Conservation (phyloP, 306 rosid species). For the Trifolium dubium region DNA sequence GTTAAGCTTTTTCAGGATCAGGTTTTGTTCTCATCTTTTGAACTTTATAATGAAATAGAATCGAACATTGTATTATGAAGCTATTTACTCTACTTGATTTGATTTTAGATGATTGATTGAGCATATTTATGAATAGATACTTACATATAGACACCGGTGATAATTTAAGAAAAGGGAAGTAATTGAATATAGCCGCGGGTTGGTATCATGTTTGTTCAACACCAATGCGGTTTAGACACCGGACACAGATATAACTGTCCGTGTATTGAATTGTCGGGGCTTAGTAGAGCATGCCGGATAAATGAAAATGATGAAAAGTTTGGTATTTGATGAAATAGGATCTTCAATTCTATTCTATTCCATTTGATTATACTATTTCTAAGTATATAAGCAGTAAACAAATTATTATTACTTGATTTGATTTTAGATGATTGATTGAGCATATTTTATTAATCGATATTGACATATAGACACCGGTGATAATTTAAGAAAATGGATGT, state of each 20-base stretch:
- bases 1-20: slow-evolving; percentile 94
- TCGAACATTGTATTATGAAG: not conserved
- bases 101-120: not conserved
- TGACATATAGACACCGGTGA: not conserved
- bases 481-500: not conserved
- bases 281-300: not conserved
- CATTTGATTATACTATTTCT: too few relatives aligned
- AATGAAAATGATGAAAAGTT: not conserved
- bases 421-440: not conserved
- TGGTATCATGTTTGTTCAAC: not conserved
- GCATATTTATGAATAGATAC: not conserved
- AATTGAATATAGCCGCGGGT: not conserved
- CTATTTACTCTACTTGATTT: not conserved
- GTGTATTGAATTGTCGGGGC: not conserved
- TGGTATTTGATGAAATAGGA: not conserved
- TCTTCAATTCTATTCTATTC: not conserved
- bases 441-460: not conserved
- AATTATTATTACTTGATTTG: not conserved
- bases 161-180: not conserved
- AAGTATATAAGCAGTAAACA: too few relatives aligned
- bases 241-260: not conserved
- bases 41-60: not conserved
- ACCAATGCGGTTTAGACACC: not conserved
- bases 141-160: not conserved
- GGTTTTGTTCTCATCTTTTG: slow-evolving; percentile 14